Base-by-base conservation (phyloP, 2,329 filamentous ascomycete genomes). In the Colletotrichum noveboracense region DNA sequence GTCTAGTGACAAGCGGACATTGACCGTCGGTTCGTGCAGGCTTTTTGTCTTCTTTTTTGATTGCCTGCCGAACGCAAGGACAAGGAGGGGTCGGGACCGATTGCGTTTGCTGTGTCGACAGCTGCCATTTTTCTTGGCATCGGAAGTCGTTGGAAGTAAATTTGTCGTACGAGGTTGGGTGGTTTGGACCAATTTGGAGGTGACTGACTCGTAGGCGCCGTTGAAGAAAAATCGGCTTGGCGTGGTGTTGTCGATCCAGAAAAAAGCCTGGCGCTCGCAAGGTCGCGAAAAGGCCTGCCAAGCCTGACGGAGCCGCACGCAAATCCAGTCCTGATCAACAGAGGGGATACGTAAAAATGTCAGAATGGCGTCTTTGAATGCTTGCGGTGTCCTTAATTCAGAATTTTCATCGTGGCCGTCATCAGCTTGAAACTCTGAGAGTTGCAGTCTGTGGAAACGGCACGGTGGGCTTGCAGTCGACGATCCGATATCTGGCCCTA, bases 91-190 rank as follows among this genome's bases (percentile, higher is more conserved):
- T 70, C 36, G 67, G 61, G 28, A 24, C 60, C 52, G 61, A 66
- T 71, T 75, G 62, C 72, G 61, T 66, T 66, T 66, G 52, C 13
- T 61, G 58, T 24, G 60, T 68, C 28, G 43, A 55, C 67, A 66
- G 61, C 52, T 75, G 69, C 52, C 38, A 71, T 16, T 43, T 65
- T 21, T 55, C 72, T 75, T 71, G 68, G 72, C 72, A 75, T 75
- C 68, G 68, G 67, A 72, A 71, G 68, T 67, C 62, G 10, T 75
- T 72, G 72, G 62, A 64, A 65, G 66, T 24, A 26, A 12, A 48
- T 16, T 71, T 56, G 55, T 75, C 68, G 72, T 75, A 75, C 68
- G 68, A 75, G 68, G 30, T 56, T 71, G 72, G 66, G 58, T 52
- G 68, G 55, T 62, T 61, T 43, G 30, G 58, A 21, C 52, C 32